Base-by-base conservation (phyloP, 2,329 filamentous ascomycete species). In the Aureobasidium sp. region DNA sequence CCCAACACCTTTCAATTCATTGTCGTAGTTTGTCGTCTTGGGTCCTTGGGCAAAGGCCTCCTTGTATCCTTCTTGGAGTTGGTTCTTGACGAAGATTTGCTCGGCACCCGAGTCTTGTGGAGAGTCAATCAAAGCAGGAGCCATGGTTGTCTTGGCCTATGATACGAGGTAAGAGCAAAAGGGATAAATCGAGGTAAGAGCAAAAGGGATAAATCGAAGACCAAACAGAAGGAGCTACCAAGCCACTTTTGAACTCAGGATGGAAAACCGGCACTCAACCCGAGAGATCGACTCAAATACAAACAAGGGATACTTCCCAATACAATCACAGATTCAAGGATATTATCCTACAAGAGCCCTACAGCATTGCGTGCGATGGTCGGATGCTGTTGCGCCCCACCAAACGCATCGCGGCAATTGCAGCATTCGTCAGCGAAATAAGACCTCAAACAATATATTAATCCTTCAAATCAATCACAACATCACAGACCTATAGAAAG, bases 1-100 rank as follows among this genome's bases (percentile, higher is more conserved):
- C 2, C 71, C 77, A 12, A 78, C 80, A 4, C 83, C 83, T 55
- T 83, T 76, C 41, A 82, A 66, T 66, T 85, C 83, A 5, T 75
- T 71, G 0, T 83, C 80, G 64, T 79, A 78, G 53, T 78, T 75
- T 64, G 74, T 79, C 5, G 70, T 71, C 44, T 72, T 73, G 1
- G 76, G 75, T 12, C 75, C 74, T 64, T 73, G 73, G 51, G 73
- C 73, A 59, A 75, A 79, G 5, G 77, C 76, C 63, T 79, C 78
- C 64, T 79, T 76, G 66, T 74, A 75, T 4, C 48, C 61, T 20
- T 57, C 60, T n/a, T 63, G 29, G 10, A 27, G 32, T n/a, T 60
- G 37, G 50, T 61, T 32, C 8, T 61, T 61, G 20, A 29, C 37
- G 9, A 47, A 63, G 6, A 56, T 42, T 32, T 64, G 58, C 57